A percentile compares a stretch with the other conserved stretches of the same genome.
Conservation (phyloP, 495 filamentous ascomycete genomes). For the Aspergillus egyptiacus region DNA sequence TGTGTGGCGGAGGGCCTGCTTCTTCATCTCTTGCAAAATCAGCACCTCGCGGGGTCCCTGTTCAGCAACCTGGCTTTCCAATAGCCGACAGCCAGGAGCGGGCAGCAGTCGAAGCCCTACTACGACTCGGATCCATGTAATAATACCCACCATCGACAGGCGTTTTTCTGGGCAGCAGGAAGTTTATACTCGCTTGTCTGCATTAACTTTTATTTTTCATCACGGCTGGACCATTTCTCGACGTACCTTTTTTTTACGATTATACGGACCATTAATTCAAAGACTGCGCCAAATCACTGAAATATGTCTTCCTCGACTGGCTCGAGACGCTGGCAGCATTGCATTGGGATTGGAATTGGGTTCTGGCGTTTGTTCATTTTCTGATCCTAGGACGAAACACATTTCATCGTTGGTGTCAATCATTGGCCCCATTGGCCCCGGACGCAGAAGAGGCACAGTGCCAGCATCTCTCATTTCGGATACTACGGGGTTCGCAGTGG, state of each 20-base stretch:
- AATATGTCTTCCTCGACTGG: conserved; percentile 17
- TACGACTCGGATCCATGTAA: conserved; percentile 85
- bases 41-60: conserved; percentile 32
- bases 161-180: conserved; percentile 10
- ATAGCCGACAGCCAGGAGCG: conserved; percentile 56
- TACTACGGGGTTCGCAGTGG: conserved; percentile 11
- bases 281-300: conserved; percentile 12
- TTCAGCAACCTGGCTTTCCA: conserved; percentile 31
- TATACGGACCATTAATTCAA: conserved; percentile 12
- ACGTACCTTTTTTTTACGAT: conserved; percentile 12
- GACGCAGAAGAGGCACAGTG: neutral
- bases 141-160: conserved; percentile 23
- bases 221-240: conserved; percentile 19
- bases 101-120: conserved; percentile 76
- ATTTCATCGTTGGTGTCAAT: conserved; percentile 1
- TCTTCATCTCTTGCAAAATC: conserved; percentile 34
- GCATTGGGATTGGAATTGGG: conserved; percentile 20
- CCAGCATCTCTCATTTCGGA: neutral
- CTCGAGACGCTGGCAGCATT: conserved; percentile 18
- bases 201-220: conserved; percentile 9
- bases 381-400: neutral
- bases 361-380: conserved; percentile 22
- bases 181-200: conserved; percentile 5
- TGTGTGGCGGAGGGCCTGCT: conserved; percentile 32
- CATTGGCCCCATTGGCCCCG: conserved; percentile 4